A percentile compares a stretch with the other conserved stretches of the same genome.
phyloP scores from a whole-genome alignment of 1,284 basidiomycete species.

The Agroathelia rolfsii region DNA sequence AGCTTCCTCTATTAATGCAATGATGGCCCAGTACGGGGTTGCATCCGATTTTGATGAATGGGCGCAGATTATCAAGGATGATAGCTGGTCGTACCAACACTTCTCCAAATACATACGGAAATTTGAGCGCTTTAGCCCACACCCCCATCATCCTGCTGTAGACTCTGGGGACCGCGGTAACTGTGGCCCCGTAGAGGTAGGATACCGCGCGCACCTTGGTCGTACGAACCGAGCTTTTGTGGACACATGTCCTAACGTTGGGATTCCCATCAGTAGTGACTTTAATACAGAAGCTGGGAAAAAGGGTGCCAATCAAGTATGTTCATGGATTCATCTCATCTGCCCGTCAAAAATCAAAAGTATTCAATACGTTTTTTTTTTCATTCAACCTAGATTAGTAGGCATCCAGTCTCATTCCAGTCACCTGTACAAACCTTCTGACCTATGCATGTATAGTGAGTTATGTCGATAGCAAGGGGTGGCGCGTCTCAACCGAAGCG shows the following conservation, averaged over 20 bases:
- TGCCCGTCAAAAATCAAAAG: no score
- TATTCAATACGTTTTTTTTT: no score
- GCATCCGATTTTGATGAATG: constrained; percentile 66
- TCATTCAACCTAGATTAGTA: no score
- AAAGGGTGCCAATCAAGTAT: constrained; percentile 41
- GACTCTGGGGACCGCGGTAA: constrained; percentile 35
- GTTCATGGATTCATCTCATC: constrained; percentile 16
- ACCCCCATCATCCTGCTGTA: constrained; percentile 35
- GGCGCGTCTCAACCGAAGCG: constrained; percentile 49
- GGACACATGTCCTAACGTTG: constrained; percentile 32
- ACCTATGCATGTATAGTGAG: constrained; percentile 42
- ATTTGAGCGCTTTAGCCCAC: constrained; percentile 44
- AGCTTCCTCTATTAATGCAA: constrained; percentile 8
- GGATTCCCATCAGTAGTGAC: constrained; percentile 39
- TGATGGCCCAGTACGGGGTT: constrained; percentile 56
- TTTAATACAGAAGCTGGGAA: constrained; percentile 41
- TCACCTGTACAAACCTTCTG: constrained; percentile 1
- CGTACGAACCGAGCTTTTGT: constrained; percentile 28
- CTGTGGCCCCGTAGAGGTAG: constrained; percentile 38
- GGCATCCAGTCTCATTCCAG: no score
- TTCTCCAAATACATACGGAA: constrained; percentile 39
- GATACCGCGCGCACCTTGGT: constrained; percentile 17
- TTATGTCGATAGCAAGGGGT: constrained; percentile 39
- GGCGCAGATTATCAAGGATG: constrained; percentile 44
- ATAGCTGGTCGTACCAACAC: constrained; percentile 53